Conservation (phyloP, 768 basidiomycete species). For the Leccinum subtestaceum region DNA sequence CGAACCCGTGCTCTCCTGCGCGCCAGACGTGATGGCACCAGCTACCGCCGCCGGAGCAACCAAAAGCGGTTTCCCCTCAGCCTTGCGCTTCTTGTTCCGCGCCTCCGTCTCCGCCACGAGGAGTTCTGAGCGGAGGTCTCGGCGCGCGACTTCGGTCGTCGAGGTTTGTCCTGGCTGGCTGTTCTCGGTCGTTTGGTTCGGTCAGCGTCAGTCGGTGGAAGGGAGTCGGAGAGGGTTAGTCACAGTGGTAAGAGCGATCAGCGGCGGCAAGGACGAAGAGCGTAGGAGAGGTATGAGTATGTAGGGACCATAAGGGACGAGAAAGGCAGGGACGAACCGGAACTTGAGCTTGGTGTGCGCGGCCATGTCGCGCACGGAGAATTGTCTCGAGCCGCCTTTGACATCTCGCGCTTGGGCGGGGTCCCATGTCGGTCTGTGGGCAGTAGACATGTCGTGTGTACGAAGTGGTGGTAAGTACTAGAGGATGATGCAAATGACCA, state of each 20-base stretch:
- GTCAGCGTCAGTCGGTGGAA: background rate
- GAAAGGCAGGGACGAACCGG: constrained; percentile 48
- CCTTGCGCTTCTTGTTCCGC: constrained; percentile 87
- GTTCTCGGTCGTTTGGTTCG: background rate
- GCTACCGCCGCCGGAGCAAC: constrained; percentile 30
- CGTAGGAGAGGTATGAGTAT: background rate
- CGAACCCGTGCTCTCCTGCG: background rate
- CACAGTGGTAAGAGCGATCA: background rate
- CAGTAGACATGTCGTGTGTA: constrained; percentile 66
- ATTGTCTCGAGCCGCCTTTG: constrained; percentile 88
- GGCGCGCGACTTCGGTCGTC: constrained; percentile 65
- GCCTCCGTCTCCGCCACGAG: constrained; percentile 85
- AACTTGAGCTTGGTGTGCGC: constrained; percentile 98
- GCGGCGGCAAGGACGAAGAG: accelerated
- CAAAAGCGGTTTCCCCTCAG: constrained; percentile 57
- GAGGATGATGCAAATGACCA: background rate
- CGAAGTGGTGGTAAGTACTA: background rate
- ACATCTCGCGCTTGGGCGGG: constrained; percentile 93
- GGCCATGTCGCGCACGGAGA: constrained; percentile 91
- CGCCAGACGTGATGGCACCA: background rate
- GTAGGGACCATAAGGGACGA: background rate
- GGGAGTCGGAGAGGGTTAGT: background rate
- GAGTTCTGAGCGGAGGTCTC: constrained; percentile 82
- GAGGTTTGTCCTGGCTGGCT: constrained; percentile 93
- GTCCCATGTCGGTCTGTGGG: constrained; percentile 95